Percentiles rank a stretch among this genome's conserved stretches.
Conservation (phyloP, 495 filamentous ascomycete species). For the Endocarpon pusillum region DNA sequence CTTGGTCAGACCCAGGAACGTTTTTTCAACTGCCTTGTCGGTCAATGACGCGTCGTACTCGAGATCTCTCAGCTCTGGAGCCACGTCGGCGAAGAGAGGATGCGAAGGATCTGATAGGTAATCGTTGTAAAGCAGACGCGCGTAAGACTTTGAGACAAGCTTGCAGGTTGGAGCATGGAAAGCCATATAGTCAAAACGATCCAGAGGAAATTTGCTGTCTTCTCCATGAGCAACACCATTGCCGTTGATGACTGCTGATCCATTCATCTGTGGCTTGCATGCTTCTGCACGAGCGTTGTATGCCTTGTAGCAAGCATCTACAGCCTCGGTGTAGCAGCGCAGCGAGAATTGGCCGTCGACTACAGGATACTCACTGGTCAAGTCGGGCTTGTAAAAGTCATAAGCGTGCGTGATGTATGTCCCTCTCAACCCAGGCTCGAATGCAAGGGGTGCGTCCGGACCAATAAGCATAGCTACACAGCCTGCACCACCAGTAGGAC, state of each 20-base stretch:
- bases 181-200: slow-evolving; percentile 88
- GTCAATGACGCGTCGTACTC: slow-evolving; percentile 71
- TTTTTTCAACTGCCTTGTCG: slow-evolving; percentile 93
- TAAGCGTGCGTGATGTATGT: slow-evolving; percentile 90
- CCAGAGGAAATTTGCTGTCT: slow-evolving; percentile 48
- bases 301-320: slow-evolving; percentile 90
- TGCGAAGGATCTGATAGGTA: slow-evolving; percentile 63
- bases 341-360: slow-evolving; percentile 94
- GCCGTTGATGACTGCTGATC: slow-evolving; percentile 37
- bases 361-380: slow-evolving; percentile 93
- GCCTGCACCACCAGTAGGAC: slow-evolving; percentile 90
- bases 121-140: slow-evolving; percentile 91
- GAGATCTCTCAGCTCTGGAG: slow-evolving; percentile 69
- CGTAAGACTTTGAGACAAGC: slow-evolving; percentile 88
- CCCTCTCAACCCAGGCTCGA: slow-evolving; percentile 84
- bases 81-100: slow-evolving; percentile 69
- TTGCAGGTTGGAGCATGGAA: slow-evolving; percentile 99
- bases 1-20: slow-evolving; percentile 88
- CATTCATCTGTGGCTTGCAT: slow-evolving; percentile 38
- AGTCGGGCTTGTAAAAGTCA: slow-evolving; percentile 98
- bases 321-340: slow-evolving; percentile 87
- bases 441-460: slow-evolving; percentile 75
- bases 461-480: slow-evolving; percentile 90
- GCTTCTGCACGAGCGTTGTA: slow-evolving; percentile 72
- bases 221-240: slow-evolving; percentile 36